Evolutionary conservation across 495 filamentous ascomycete genomes (phyloP), one percentile per base, ranked within the genome.

Genomic region (Tuber borchii): DNA sequence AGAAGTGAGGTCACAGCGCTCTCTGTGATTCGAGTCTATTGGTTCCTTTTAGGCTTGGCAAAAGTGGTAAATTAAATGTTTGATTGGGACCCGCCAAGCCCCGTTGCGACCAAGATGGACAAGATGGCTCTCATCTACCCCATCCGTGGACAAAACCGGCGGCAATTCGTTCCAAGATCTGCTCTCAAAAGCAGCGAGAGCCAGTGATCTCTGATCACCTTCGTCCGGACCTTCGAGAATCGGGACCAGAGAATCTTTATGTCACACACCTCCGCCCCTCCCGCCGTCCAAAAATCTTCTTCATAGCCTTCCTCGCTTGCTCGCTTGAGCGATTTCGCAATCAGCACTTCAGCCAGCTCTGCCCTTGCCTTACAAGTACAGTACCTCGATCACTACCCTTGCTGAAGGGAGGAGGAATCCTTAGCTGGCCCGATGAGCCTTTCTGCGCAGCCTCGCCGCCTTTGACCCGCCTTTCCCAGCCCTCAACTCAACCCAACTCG

Each of bases 281-380:
- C 56, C 26, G 26, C 56, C 26, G 12, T 31, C 56, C 56, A 65
- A 65, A 16, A 65, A 65, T 65, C 51, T 26, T 61, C 51, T 65
- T 0, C 56, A 65, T 31, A 31, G 56, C 56, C 48, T 56, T 31
- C 56, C 56, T 65, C 56, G 56, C 56, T 65, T 65, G 72, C 74
- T 75, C 65, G 43, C 48, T 80, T 80, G 78, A 80, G 77, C 77
- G 73, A 79, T 73, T 48, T 69, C 43, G 48, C 70, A 65, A 42
- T 42, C 69, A 20, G 31, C 34, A 26, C 31, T 46, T 75, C 65
- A 71, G 56, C 78, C 65, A 71, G 56, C 78, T 74, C 71, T 69
- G 71, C n/a, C 39, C 70, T 42, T 71, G 20, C 70, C 37, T 71
- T 39, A 43, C 42, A 43, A 43, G 42, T 12, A 17, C 37, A 2